Percentiles rank a stretch among this genome's conserved stretches.
phyloP scores from a whole-genome alignment of 352 stramenopile species.

The Pythium volutum region DNA sequence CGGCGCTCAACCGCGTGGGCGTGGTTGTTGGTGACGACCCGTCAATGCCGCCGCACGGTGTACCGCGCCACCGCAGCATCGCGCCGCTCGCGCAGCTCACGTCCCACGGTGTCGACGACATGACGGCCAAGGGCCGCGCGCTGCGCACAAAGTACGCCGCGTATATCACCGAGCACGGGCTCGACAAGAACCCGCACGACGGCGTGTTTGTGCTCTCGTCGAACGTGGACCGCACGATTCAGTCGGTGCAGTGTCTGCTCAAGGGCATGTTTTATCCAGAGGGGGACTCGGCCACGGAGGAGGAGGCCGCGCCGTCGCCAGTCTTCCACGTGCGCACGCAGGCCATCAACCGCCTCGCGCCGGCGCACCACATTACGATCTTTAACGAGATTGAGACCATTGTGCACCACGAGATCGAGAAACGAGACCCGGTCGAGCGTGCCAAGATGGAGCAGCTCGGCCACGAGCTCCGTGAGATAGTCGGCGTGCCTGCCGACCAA shows the following conservation, averaged over 20 bases:
- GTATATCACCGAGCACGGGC: conserved; percentile 26
- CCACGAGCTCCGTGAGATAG: conserved; percentile 21
- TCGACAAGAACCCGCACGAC: conserved; percentile 26
- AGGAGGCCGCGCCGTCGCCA: neutral
- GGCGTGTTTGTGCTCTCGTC: conserved; percentile 78
- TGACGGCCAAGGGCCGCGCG: conserved; percentile 53
- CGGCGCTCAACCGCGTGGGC: conserved; percentile 40
- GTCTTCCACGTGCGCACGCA: conserved; percentile 65
- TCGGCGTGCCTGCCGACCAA: conserved; percentile 45
- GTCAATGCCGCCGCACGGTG: conserved; percentile 40
- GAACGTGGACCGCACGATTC: conserved; percentile 67
- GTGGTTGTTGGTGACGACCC: conserved; percentile 45
- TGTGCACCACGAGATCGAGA: conserved; percentile 52
- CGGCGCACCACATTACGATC: conserved; percentile 53
- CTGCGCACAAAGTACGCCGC: conserved; percentile 47
- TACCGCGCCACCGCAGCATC: conserved; percentile 34
- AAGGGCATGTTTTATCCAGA: conserved; percentile 62
- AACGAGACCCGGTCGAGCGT: conserved; percentile 20
- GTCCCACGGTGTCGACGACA: conserved; percentile 63
- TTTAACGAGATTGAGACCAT: conserved; percentile 74
- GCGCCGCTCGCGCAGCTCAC: conserved; percentile 62
- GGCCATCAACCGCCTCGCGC: conserved; percentile 60
- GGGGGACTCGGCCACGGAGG: conserved; percentile 5
- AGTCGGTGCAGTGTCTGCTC: conserved; percentile 75
- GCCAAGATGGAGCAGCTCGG: conserved; percentile 19